Evolutionary conservation across 345 rosid genomes (phyloP).

Genomic region (Brassica cretica): DNA sequence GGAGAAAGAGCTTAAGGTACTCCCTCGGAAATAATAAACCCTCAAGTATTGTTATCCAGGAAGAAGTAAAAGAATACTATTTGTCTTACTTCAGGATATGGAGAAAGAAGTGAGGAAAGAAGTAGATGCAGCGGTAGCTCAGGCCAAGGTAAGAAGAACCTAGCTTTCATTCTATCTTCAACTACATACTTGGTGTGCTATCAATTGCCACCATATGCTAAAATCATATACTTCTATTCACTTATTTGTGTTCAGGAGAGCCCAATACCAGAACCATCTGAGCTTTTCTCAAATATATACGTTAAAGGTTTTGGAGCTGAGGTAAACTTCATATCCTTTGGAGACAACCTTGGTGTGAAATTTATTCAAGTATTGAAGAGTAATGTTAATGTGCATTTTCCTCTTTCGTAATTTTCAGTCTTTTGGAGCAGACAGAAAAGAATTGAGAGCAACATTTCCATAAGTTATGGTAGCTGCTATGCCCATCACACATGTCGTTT

Average conservation of each 20-base stretch:
- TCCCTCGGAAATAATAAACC: not conserved
- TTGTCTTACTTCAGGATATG: slow-evolving; percentile 56
- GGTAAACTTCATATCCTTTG: slow-evolving; percentile 47
- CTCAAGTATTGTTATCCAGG: no score
- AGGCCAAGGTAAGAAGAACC: slow-evolving; percentile 61
- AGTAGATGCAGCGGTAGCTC: slow-evolving; percentile 83
- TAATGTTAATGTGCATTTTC: not conserved
- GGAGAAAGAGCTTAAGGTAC: slow-evolving; percentile 90
- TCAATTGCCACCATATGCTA: not conserved
- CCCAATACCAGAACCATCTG: slow-evolving; percentile 80
- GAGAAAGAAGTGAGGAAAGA: slow-evolving; percentile 79
- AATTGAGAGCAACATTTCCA: slow-evolving; percentile 65
- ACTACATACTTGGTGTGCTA: not conserved
- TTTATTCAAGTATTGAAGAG: not conserved
- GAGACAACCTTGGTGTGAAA: not conserved
- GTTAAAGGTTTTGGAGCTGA: slow-evolving; percentile 69
- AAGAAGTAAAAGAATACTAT: not conserved
- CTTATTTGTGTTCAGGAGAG: slow-evolving; percentile 56
- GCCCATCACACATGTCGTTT: not conserved
- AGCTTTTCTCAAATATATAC: slow-evolving; percentile 72
- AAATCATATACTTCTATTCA: not conserved
- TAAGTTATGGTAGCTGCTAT: slow-evolving; percentile 13
- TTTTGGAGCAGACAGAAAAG: slow-evolving; percentile 83
- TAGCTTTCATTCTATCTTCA: not conserved
- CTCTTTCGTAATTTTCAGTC: slow-evolving; percentile 46